These are phyloP conservation scores for Solanum aculeatissimum DNA, from an alignment of 305 asterid genomes.

Conservation along the genomic window DNA sequence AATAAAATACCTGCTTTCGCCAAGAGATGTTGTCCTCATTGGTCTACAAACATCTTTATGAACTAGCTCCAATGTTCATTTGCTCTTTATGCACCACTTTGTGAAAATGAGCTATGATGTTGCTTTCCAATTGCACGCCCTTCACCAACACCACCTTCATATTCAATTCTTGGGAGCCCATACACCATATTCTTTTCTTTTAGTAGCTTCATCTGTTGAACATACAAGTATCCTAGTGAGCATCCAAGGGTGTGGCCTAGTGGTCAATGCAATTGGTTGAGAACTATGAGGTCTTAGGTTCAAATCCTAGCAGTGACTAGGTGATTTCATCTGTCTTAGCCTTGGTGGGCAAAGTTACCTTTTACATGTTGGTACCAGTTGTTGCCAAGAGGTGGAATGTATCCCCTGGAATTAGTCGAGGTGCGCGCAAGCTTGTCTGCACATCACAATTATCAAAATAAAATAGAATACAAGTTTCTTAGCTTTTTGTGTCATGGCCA, in stretches of 20 bases:
- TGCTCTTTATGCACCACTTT: neutral
- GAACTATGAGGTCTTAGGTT: neutral
- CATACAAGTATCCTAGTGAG: neutral
- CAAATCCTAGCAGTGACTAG: neutral
- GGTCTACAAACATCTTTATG: slow-evolving; percentile 4
- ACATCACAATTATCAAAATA: neutral
- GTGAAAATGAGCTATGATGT: neutral
- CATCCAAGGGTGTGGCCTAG: neutral
- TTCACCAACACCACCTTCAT: neutral
- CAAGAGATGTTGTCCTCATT: neutral
- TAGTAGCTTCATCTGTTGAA: neutral
- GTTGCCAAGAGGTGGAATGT: neutral
- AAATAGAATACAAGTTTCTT: neutral
- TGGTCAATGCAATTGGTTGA: neutral
- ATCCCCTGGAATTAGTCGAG: neutral
- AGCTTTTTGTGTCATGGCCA: neutral
- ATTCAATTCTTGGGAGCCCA: neutral
- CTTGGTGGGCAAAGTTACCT: neutral
- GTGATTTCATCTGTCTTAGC: neutral
- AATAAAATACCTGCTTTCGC: neutral
- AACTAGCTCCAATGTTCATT: neutral
- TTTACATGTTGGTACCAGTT: neutral
- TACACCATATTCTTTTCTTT: neutral
- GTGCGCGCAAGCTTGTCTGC: neutral
- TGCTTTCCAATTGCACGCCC: neutral